A percentile compares a stretch with the other conserved stretches of the same genome.
These are phyloP conservation scores for Myxozyma geophila DNA, from an alignment of 805 yeast species.

Conservation along the genomic window DNA sequence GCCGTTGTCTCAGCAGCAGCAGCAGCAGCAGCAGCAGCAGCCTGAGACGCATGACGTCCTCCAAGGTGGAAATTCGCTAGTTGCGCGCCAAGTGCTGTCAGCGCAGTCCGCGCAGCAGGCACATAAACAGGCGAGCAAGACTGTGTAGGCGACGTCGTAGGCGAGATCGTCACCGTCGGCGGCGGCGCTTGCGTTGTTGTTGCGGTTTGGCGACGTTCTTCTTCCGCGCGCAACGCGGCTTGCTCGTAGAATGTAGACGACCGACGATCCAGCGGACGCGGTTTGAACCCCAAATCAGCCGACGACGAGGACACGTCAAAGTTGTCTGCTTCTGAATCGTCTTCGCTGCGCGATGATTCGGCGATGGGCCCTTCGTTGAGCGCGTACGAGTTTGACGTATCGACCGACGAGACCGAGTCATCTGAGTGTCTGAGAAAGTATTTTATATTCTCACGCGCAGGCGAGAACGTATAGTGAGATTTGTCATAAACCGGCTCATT, in stretches of 20 bases:
- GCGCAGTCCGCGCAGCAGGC: background rate
- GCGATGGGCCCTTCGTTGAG: background rate
- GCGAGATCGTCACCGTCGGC: background rate
- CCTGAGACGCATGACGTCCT: background rate
- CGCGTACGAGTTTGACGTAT: background rate
- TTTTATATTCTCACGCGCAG: slow-evolving; percentile 21
- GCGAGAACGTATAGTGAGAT: slow-evolving; percentile 30
- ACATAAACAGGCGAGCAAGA: background rate
- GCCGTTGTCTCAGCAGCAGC: background rate
- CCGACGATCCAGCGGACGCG: slow-evolving; percentile 18
- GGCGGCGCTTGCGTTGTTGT: background rate
- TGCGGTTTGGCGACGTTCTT: background rate
- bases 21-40: background rate
- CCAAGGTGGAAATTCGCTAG: slow-evolving; percentile 5
- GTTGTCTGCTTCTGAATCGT: background rate
- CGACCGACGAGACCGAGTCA: slow-evolving; percentile 11
- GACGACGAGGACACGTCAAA: background rate
- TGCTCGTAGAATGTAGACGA: slow-evolving; percentile 30
- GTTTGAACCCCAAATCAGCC: background rate
- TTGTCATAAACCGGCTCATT: slow-evolving; percentile 23
- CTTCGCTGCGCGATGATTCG: background rate
- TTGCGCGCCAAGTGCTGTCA: slow-evolving; percentile 1
- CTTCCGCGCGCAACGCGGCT: slow-evolving; percentile 1
- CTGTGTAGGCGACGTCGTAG: background rate
- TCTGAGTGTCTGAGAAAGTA: slow-evolving; percentile 1